Evolutionary conservation across 2,329 filamentous ascomycete species (phyloP).

Genomic region (Neurospora sp.): DNA sequence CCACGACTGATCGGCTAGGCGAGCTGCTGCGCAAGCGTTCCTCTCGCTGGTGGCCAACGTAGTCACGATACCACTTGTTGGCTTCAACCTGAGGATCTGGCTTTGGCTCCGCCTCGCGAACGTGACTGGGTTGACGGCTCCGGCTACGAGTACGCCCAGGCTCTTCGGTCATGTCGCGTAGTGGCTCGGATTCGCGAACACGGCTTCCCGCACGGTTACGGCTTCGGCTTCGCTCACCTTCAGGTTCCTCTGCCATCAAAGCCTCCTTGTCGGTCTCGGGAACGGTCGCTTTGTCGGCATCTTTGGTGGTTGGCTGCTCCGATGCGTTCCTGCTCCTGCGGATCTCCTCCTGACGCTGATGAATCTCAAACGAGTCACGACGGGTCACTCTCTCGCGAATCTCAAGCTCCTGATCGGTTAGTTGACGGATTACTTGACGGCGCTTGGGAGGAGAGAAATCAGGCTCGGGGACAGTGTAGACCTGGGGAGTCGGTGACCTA

Average conservation of each 20-base stretch:
- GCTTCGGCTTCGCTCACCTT: constrained; percentile 20
- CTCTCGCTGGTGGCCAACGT: constrained; percentile 42
- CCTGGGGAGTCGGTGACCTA: constrained; percentile 36
- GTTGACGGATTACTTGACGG: neutral
- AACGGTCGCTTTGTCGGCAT: neutral
- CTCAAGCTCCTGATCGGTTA: constrained; percentile 13
- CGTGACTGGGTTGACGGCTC: constrained; percentile 21
- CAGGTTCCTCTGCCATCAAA: neutral
- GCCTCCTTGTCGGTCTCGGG: neutral
- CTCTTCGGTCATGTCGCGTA: neutral
- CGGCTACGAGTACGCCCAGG: constrained; percentile 4
- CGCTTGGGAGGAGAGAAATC: constrained; percentile 23
- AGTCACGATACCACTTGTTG: constrained; percentile 47
- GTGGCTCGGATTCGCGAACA: neutral
- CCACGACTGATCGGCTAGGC: constrained; percentile 42
- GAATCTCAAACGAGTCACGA: constrained; percentile 39
- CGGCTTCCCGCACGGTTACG: constrained; percentile 14
- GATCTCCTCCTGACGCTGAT: constrained; percentile 22
- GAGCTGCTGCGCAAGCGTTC: constrained; percentile 43
- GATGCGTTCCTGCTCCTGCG: neutral
- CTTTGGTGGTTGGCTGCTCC: neutral
- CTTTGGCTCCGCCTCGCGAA: constrained; percentile 12
- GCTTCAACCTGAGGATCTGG: constrained; percentile 40
- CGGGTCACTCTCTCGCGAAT: constrained; percentile 33
- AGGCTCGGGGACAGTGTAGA: constrained; percentile 45